A percentile compares a stretch with the other conserved stretches of the same genome.
Conservation (phyloP, 768 basidiomycete species). For the Suillus luteus region DNA sequence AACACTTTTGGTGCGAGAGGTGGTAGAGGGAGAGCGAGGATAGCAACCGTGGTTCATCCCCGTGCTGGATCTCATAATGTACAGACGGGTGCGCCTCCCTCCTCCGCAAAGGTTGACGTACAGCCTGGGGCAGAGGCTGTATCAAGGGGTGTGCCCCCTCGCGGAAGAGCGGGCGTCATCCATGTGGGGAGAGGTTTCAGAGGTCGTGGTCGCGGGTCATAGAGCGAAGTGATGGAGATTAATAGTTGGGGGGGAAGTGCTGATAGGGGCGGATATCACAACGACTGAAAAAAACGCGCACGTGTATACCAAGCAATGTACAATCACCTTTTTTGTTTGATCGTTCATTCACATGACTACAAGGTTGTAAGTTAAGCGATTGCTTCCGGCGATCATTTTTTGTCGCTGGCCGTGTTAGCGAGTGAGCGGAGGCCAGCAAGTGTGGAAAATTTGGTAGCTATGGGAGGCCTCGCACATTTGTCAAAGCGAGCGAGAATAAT, state of each 20-base stretch:
- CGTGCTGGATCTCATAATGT: slow-evolving; percentile 16
- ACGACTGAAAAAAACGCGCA: slow-evolving; percentile 3
- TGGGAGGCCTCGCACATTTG: neutral
- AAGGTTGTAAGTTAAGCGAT: neutral
- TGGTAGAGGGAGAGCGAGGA: slow-evolving; percentile 34
- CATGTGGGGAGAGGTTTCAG: slow-evolving; percentile 11
- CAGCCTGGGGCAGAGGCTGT: slow-evolving; percentile 12
- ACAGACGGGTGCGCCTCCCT: slow-evolving; percentile 11
- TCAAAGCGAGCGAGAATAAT: neutral
- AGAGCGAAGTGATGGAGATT: neutral
- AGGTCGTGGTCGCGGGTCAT: slow-evolving; percentile 20
- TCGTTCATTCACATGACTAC: neutral
- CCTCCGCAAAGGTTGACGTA: slow-evolving; percentile 4
- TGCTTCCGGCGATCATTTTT: neutral
- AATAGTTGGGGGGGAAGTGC: neutral
- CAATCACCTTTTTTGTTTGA: neutral
- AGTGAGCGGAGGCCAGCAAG: neutral
- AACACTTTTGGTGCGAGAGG: slow-evolving; percentile 27
- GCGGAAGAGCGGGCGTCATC: slow-evolving; percentile 20
- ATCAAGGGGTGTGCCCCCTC: slow-evolving; percentile 16
- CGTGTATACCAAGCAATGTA: slow-evolving; percentile 9
- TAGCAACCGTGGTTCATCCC: slow-evolving; percentile 23
- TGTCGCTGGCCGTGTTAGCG: neutral
- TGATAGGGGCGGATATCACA: slow-evolving; percentile 1
- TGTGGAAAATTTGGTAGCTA: neutral